Evolutionary conservation across 768 basidiomycete genomes (phyloP), one percentile per base, ranked within the genome.

Genomic region (Candolleomyces aberdarensis): DNA sequence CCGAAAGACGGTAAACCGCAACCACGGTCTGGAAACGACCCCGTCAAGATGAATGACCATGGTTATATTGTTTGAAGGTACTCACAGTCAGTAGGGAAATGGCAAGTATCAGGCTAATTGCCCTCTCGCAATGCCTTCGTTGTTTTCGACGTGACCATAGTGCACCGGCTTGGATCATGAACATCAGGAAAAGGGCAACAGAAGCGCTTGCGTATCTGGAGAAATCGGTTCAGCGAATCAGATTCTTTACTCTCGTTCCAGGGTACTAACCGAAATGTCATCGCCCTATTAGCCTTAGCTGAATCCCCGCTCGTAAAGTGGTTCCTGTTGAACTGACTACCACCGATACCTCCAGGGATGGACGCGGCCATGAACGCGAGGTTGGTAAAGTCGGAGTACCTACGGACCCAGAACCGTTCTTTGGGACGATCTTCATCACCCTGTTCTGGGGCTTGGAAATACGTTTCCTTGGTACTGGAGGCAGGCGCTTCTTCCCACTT

Each of bases 1-100:
- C 70, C 1, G 65, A 59, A 11, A 80, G 71, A 15, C 80, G 78
- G 67, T 80, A 82, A 17, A 76, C 66, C 0, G 73, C 69, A 48
- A 77, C 68, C 22, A 72, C 66, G 40, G 64, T 59, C 77, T 78
- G 41, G 36, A 8, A 56, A 15, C 5, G 19, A 29, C 48, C 11
- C 22, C 26, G 29, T 56, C n/a, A n/a, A 19, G n/a, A 20, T 20
- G 40, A 14, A 17, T 10, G n/a, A 14, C 15, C 19, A 14, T 4
- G 5, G 39, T 56, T 19, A 4, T 13, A 65, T 62, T 73, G 57
- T 36, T 62, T 70, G 59, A 19, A 65, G 60, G 7, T 70, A 70
- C 68, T 70, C 20, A 72, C 65, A 47, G 74, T 64, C n/a, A 75
- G 66, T 8, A 62, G 52, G 41, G 67, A 65, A 51, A 75, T 59